Base-by-base conservation (phyloP, 1,284 basidiomycete species). In the Melanopsichium pennsylvanicum region DNA sequence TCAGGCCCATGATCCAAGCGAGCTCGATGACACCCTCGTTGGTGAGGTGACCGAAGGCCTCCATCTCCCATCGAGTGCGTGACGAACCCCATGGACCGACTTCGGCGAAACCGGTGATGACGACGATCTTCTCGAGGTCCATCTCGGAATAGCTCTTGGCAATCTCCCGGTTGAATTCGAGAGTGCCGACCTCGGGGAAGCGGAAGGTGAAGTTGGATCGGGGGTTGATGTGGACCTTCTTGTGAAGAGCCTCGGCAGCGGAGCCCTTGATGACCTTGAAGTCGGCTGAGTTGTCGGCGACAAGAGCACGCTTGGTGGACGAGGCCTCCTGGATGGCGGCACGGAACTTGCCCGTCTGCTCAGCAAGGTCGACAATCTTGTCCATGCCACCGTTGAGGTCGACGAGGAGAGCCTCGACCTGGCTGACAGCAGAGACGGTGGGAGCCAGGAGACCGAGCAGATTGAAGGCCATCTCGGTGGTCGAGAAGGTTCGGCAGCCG, bases 391-490 rank as follows among this genome's bases (percentile, higher is more conserved):
- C 92, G 25, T 93, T 92, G 49, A 98, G 87, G 82, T 97, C 94
- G 38, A 93, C 91, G 16, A 97, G 87, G 79, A 98, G 93, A 7
- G 95, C 95, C 82, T 98, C 95, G 54, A 98, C 94, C 82, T 98
- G 96, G n/a, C 95, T 96, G 80, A 97, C 94, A 82, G 95, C 97
- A 86, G 97, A 97, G 46, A 98, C 87, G n/a, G 97, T 88, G 36
- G 96, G 95, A 82, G 97, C 96, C 93, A 98, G 96, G 41, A 82
- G 86, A 72, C 95, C 96, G 54, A 98, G 89, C 76, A 98, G 92
- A 84, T 97, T 98, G 88, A 98, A 98, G 3, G 94, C 93, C 95
- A 98, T 98, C 85, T 98, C 95, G 85, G 97, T 97, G 42, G 94
- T 90, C 3, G 93, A 96, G 88, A 97, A 98, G 5, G 96, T 98